phyloP scores from a whole-genome alignment of 345 rosid genomes.

The Cardamine occulta region DNA sequence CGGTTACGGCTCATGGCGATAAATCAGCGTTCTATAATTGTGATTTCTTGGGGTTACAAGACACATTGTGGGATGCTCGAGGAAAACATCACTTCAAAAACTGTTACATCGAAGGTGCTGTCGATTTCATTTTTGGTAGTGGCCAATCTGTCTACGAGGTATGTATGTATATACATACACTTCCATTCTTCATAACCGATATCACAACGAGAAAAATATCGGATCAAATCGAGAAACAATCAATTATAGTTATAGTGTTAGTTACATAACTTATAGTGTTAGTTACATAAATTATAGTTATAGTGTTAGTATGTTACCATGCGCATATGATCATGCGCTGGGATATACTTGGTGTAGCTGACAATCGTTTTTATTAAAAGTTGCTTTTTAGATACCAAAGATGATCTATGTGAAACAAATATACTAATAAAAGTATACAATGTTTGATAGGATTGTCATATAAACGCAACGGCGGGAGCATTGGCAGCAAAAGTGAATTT shows the following conservation, averaged over 20 bases:
- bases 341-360: too few relatives aligned
- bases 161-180: not conserved
- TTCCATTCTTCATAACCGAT: not conserved
- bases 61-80: slow-evolving; percentile 57
- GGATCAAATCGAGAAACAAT: too few relatives aligned
- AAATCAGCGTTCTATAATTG: slow-evolving; percentile 56
- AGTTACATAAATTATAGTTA: too few relatives aligned
- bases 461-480: slow-evolving; percentile 48
- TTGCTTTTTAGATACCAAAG: not conserved
- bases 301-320: too few relatives aligned
- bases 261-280: too few relatives aligned
- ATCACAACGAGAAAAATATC: too few relatives aligned
- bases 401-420: not conserved
- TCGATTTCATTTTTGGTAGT: slow-evolving; percentile 59
- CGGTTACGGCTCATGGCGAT: slow-evolving; percentile 54
- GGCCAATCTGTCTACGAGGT: slow-evolving; percentile 69
- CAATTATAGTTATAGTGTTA: too few relatives aligned
- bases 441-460: slow-evolving; percentile 46
- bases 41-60: slow-evolving; percentile 61
- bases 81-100: slow-evolving; percentile 54
- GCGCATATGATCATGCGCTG: too few relatives aligned
- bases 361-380: not conserved
- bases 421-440: not conserved
- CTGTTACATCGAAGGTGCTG: slow-evolving; percentile 63
- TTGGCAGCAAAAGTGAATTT: not conserved